Evolutionary conservation across 176 grass and related monocot genomes (phyloP).

Genomic region (Dactylis glomerata): DNA sequence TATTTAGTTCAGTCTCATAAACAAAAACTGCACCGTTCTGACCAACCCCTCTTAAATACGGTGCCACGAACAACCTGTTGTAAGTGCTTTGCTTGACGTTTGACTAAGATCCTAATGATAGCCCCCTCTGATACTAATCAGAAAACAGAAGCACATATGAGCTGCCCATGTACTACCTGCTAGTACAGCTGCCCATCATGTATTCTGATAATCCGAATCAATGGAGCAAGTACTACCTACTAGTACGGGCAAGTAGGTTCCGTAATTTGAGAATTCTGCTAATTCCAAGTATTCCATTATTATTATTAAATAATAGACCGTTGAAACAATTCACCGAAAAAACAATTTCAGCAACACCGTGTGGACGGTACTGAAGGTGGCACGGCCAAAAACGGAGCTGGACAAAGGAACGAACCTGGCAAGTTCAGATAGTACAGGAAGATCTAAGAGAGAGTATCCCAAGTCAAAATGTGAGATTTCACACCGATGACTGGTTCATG

Average conservation of each 20-base stretch:
- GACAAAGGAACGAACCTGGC: neutral
- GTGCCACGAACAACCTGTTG: neutral
- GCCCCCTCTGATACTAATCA: neutral
- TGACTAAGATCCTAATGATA: neutral
- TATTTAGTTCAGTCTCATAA: neutral
- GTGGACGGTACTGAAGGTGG: neutral
- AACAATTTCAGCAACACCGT: neutral
- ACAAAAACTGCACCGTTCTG: neutral
- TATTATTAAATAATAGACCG: too few species aligned
- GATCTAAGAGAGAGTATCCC: too few species aligned
- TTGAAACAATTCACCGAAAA: neutral
- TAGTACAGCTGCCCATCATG: too few species aligned
- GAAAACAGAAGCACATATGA: neutral
- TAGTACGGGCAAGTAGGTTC: neutral
- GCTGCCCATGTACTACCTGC: neutral
- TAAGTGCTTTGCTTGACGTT: neutral
- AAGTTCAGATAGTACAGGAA: neutral
- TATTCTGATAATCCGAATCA: too few species aligned
- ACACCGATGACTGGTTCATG: too few species aligned
- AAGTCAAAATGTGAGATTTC: too few species aligned
- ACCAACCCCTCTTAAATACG: neutral
- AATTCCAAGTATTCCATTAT: too few species aligned
- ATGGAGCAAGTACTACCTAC: neutral
- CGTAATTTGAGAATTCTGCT: too few species aligned
- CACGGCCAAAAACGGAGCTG: neutral